phyloP scores from a whole-genome alignment of 371 early-diverging fungal genomes.

The Mortierella sp. region DNA sequence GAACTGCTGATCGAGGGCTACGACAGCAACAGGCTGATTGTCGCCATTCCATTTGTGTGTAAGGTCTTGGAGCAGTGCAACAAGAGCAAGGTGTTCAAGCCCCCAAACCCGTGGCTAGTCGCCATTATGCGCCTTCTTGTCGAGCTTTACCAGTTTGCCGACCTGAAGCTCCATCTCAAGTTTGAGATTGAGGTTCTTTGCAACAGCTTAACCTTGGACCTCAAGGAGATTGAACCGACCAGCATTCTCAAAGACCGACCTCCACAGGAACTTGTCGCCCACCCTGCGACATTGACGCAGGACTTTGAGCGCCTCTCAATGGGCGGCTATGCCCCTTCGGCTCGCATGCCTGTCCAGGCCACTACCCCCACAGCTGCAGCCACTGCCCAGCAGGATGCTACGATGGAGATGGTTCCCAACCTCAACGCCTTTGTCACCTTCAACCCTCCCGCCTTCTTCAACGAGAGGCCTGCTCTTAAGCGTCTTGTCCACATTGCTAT shows the following conservation, averaged over 20 bases:
- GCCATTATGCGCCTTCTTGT: constrained; percentile 91
- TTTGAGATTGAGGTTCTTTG: constrained; percentile 98
- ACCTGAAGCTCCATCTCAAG: constrained; percentile 93
- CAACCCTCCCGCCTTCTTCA: constrained; percentile 82
- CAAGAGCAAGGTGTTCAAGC: constrained; percentile 89
- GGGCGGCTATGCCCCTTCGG: constrained; percentile 52
- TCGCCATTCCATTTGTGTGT: constrained; percentile 98
- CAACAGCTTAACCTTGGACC: constrained; percentile 88
- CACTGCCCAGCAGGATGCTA: constrained; percentile 28
- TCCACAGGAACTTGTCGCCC: constrained; percentile 62
- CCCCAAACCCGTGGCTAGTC: constrained; percentile 99
- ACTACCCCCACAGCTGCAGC: constrained; percentile 24
- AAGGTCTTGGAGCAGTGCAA: constrained; percentile 94
- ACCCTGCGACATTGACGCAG: constrained; percentile 51
- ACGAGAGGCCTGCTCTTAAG: constrained; percentile 84
- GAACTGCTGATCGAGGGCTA: constrained; percentile 94
- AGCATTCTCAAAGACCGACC: constrained; percentile 78
- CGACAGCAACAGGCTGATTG: constrained; percentile 87
- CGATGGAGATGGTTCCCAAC: constrained; percentile 66
- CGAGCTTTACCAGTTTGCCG: constrained; percentile 94
- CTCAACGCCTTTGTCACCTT: constrained; percentile 78
- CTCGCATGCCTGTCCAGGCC: constrained; percentile 56
- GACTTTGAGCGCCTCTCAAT: constrained; percentile 60
- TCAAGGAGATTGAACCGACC: constrained; percentile 88
- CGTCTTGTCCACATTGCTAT: constrained; percentile 90